Evolutionary conservation across 768 basidiomycete genomes (phyloP).

Genomic region (Phaeotremella fagi): DNA sequence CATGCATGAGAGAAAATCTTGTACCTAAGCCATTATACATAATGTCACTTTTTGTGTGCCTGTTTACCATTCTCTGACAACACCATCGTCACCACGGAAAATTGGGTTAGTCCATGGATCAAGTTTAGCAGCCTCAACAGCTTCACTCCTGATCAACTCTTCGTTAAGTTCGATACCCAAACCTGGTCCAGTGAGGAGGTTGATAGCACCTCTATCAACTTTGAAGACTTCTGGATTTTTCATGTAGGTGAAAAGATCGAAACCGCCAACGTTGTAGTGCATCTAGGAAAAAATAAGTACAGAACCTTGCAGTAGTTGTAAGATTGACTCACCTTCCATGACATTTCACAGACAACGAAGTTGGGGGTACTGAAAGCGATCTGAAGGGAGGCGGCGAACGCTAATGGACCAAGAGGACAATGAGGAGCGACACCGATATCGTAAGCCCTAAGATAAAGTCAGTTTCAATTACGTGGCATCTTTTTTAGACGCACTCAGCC

Average conservation of each 20-base stretch:
- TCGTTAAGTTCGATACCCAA: conserved; percentile 47
- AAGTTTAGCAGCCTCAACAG: conserved; percentile 31
- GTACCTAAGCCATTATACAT: neutral
- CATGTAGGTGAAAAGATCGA: conserved; percentile 47
- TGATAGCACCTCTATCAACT: conserved; percentile 41
- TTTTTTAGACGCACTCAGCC: conserved; percentile 32
- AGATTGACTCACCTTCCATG: conserved; percentile 28
- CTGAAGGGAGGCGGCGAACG: conserved; percentile 66
- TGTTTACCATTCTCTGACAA: conserved; percentile 41
- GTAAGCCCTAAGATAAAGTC: conserved; percentile 49
- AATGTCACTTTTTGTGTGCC: neutral
- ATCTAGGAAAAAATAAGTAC: conserved; percentile 13
- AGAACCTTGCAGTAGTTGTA: too few relatives aligned
- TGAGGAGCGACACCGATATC: conserved; percentile 68
- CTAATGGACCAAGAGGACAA: conserved; percentile 63
- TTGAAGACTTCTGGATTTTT: conserved; percentile 45
- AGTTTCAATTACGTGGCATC: neutral
- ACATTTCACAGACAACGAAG: conserved; percentile 51
- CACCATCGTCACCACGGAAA: conserved; percentile 44
- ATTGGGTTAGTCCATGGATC: conserved; percentile 46
- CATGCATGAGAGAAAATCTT: too few relatives aligned
- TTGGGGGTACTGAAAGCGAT: conserved; percentile 60
- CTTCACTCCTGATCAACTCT: conserved; percentile 40
- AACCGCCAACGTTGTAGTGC: conserved; percentile 45
- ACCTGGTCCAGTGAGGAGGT: conserved; percentile 37